Evolutionary conservation across 2,329 filamentous ascomycete genomes (phyloP), one percentile per base, ranked within the genome.

Genomic region (Sarocladium strictum): DNA sequence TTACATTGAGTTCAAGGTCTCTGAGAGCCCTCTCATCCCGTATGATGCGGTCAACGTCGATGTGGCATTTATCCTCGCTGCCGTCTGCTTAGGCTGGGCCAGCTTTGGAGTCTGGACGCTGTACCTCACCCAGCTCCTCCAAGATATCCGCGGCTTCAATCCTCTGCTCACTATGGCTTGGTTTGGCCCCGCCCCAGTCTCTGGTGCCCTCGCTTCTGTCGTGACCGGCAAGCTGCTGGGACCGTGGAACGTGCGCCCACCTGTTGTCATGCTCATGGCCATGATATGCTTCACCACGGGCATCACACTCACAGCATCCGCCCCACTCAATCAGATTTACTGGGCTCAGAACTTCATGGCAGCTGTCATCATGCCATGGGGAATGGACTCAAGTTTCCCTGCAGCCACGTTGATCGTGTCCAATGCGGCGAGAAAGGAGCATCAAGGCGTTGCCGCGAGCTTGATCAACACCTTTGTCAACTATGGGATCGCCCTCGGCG

Each of bases 341-440:
- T 89, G 85, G 85, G 72, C 71, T 17, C 79, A 85, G 58, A 73
- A 77, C 0, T 88, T 89, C 62, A 73, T 84, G 10, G 74, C 74
- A 2, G 71, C 81, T 3, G 23, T 86, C 2, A 62, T 87, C 45
- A 81, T 80, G 66, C 77, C 81, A 0, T 84, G 78, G 60, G 82
- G 83, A 2, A 84, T 86, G 78, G 83, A 88, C 63, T 85, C 86
- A 75, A 80, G 75, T 2, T 85, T 85, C 60, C 84, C 85, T 0
- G 79, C 83, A 0, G 81, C 80, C 0, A 85, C 77, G 0, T 63
- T 87, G 12, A 75, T 87, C 27, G 69, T 88, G 9, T 80, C 76
- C 27, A 78, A 86, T 58, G 69, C 70, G 1, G 72, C 78, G 0
- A 63, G 69, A 12, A 71, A 68, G 54, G 66, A 73, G 40, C 69